Conservation (phyloP, 345 rosid genomes). For the Pistacia vera region DNA sequence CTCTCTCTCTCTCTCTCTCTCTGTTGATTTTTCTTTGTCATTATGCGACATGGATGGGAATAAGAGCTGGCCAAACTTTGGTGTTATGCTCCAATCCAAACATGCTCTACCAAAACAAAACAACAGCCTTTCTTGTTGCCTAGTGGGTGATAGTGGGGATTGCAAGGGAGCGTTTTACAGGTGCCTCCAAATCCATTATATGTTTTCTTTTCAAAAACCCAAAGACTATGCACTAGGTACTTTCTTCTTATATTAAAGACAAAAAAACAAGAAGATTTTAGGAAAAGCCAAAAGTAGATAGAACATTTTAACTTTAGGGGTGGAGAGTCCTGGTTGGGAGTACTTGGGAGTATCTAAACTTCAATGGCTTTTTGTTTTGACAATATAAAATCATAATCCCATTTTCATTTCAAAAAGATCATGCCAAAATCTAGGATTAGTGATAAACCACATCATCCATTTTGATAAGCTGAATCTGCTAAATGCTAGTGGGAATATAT, state of each 20-base stretch:
- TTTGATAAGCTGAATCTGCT: neutral
- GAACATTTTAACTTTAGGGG: conserved; percentile 23
- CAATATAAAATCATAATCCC: too few species aligned
- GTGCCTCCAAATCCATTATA: conserved; percentile 43
- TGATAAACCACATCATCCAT: conserved; percentile 16
- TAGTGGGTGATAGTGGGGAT: conserved; percentile 51
- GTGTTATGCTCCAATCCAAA: conserved; percentile 38
- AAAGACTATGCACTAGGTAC: conserved; percentile 29
- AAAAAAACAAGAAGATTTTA: conserved; percentile 24
- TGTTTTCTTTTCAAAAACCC: conserved; percentile 30
- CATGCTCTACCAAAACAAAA: conserved; percentile 55
- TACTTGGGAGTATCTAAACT: conserved; percentile 12
- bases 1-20: neutral
- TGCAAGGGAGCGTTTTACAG: conserved; percentile 32
- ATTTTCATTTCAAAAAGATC: neutral
- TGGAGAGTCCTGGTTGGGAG: conserved; percentile 27
- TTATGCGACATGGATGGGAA: conserved; percentile 41
- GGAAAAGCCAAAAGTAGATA: conserved; percentile 27
- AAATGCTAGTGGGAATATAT: conserved; percentile 1
- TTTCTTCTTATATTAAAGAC: conserved; percentile 30
- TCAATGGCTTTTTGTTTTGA: neutral
- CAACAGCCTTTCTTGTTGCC: conserved; percentile 45
- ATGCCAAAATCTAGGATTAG: neutral
- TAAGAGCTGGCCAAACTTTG: conserved; percentile 55
- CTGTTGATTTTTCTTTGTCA: conserved; percentile 25